These are phyloP conservation scores for Capronia epimyces DNA, from an alignment of 2,329 filamentous ascomycete species.

Conservation along the genomic window DNA sequence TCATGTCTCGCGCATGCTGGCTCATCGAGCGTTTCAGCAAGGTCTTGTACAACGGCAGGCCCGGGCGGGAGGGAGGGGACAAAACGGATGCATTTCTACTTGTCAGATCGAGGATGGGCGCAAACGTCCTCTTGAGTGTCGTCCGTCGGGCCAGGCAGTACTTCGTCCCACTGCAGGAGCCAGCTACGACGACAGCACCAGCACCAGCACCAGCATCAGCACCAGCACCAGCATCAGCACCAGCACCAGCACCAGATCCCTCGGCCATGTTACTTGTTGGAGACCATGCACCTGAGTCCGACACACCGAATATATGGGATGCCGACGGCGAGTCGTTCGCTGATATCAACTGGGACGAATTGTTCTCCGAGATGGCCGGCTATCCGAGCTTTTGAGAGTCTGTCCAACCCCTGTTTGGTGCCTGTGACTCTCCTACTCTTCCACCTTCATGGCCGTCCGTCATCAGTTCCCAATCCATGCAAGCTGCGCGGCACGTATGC, in stretches of 20 bases:
- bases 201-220: background rate
- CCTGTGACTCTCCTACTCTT: too few relatives aligned
- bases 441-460: too few relatives aligned
- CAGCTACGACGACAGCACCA: background rate
- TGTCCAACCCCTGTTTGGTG: background rate
- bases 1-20: background rate
- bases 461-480: too few relatives aligned
- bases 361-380: background rate
- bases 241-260: background rate
- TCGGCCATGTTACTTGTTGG: background rate
- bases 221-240: background rate
- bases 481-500: too few relatives aligned
- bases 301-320: background rate
- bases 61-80: too few relatives aligned
- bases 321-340: background rate
- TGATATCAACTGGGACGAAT: slow-evolving; percentile 1
- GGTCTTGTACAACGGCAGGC: background rate
- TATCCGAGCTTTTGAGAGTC: background rate
- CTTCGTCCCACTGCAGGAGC: background rate
- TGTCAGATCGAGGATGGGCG: slow-evolving; percentile 1
- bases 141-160: background rate
- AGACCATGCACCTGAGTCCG: background rate
- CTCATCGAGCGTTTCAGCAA: background rate
- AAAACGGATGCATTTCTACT: background rate
- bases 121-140: background rate